Base-by-base conservation (phyloP, 177 flowering plant species). In the Vitis hybrid region DNA sequence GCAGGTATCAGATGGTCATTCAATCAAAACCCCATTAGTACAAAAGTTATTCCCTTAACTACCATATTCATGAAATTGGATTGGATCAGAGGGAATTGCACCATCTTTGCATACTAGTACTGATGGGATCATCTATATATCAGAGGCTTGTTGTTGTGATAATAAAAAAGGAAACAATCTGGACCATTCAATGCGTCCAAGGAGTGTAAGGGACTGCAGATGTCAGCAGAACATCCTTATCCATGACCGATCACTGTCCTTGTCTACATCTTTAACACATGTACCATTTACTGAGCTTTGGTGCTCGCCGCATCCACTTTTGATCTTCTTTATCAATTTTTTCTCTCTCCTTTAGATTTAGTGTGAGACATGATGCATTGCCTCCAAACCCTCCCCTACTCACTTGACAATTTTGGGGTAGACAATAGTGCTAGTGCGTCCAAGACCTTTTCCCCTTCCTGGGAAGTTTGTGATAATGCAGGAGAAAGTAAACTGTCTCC, bases 231-330 rank as follows among this genome's bases (percentile, higher is more conserved):
- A 67, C 32, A 32, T 49, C 58, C 60, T 68, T 52, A 58, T 64
- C 69, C 65, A 46, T 8, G 24, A 35, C 14, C 27, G 27, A 24
- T 24, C n/a, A 14, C 9, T 9, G 70, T 69, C 76, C 6, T 50
- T 17, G 48, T 73, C 58, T 20, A 51, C 53, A 52, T 64, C 74
- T 62, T 65, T 63, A 63, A 52, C 58, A 32, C 64, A 59, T 62
- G 72, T 32, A 18, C 55, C 27, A 30, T 63, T 66, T 12, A 68
- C 27, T 56, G 53, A 65, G 71, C 60, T 7, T 67, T 55, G 65
- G 64, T 68, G 72, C 73, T 64, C 75, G 77, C 83, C 65, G 73
- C 80, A 74, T 82, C 73, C 68, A 30, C 58, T 58, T 66, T 71
- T 32, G 18, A 35, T 35, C 27, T 30, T 64, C 17, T 46, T 12